Percentiles rank a stretch among this genome's conserved stretches.
Evolutionary conservation across 2,329 filamentous ascomycete species (phyloP).

Genomic region (Pyrenochaeta sp.): DNA sequence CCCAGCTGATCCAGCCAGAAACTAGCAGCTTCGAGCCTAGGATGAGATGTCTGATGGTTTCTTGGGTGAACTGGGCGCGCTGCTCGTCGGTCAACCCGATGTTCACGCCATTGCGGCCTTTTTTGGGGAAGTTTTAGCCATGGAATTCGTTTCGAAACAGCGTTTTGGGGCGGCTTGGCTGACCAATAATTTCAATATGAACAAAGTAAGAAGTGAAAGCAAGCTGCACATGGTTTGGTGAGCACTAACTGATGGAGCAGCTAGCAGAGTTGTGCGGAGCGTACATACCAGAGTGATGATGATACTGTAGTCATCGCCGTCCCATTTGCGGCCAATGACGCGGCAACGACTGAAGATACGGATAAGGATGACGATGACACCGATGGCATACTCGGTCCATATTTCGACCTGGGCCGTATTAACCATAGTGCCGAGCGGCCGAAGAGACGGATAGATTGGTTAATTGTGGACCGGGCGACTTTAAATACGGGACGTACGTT

Average conservation of each 20-base stretch:
- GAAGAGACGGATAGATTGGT: neutral
- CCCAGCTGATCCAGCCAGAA: slow-evolving; percentile 16
- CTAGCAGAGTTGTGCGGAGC: too few species aligned
- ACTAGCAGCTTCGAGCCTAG: slow-evolving; percentile 7
- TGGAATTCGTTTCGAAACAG: too few species aligned
- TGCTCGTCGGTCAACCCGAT: slow-evolving; percentile 19
- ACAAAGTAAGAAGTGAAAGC: slow-evolving; percentile 14
- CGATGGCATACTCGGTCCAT: slow-evolving; percentile 18
- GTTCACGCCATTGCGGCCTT: slow-evolving; percentile 5
- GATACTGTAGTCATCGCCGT: slow-evolving; percentile 20
- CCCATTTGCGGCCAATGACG: slow-evolving; percentile 10
- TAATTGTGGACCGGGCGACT: too few species aligned
- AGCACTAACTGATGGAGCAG: too few species aligned
- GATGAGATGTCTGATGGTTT: too few species aligned
- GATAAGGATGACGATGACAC: slow-evolving; percentile 9
- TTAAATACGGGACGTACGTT: too few species aligned
- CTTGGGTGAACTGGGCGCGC: neutral
- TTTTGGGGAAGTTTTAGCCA: too few species aligned
- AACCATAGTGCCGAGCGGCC: neutral
- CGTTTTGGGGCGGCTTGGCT: neutral
- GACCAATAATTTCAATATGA: slow-evolving; percentile 16
- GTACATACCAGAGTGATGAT: slow-evolving; percentile 6
- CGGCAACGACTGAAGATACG: slow-evolving; percentile 12
- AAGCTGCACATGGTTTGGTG: too few species aligned
- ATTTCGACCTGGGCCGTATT: slow-evolving; percentile 14